Conservation (phyloP, 2,329 filamentous ascomycete genomes). For the Pseudogymnoascus sp. region DNA sequence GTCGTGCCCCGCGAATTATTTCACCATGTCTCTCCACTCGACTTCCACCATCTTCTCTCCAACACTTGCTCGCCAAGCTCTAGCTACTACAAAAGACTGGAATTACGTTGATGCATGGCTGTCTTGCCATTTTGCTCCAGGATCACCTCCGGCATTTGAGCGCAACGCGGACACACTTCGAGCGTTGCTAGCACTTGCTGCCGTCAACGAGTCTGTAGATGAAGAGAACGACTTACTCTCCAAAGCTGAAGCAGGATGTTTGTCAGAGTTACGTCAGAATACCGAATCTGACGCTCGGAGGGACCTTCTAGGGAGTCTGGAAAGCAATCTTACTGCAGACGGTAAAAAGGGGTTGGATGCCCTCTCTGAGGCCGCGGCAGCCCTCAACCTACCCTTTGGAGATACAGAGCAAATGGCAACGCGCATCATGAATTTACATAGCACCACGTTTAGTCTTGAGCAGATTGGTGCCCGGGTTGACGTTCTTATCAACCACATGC, state of each 20-base stretch:
- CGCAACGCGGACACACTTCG: slow-evolving; percentile 77
- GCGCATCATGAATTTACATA: slow-evolving; percentile 47
- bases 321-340: slow-evolving; percentile 45
- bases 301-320: slow-evolving; percentile 44
- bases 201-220: slow-evolving; percentile 68
- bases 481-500: slow-evolving; percentile 47
- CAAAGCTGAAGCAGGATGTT: slow-evolving; percentile 49
- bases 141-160: slow-evolving; percentile 65
- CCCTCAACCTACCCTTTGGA: slow-evolving; percentile 35
- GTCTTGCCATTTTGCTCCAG: slow-evolving; percentile 55
- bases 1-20: not conserved
- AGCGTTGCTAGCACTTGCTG: slow-evolving; percentile 62
- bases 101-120: slow-evolving; percentile 81
- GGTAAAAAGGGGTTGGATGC: slow-evolving; percentile 48
- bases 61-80: slow-evolving; percentile 62
- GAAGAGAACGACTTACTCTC: slow-evolving; percentile 55
- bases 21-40: slow-evolving; percentile 17
- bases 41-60: slow-evolving; percentile 56
- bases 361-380: slow-evolving; percentile 45
- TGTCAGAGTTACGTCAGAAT: slow-evolving; percentile 44
- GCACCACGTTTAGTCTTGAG: slow-evolving; percentile 42
- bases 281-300: slow-evolving; percentile 28
- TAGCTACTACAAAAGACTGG: slow-evolving; percentile 84
- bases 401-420: slow-evolving; percentile 39
- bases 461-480: slow-evolving; percentile 47